phyloP scores from a whole-genome alignment of 306 rosid genomes.

The Fagus sylvatica region DNA sequence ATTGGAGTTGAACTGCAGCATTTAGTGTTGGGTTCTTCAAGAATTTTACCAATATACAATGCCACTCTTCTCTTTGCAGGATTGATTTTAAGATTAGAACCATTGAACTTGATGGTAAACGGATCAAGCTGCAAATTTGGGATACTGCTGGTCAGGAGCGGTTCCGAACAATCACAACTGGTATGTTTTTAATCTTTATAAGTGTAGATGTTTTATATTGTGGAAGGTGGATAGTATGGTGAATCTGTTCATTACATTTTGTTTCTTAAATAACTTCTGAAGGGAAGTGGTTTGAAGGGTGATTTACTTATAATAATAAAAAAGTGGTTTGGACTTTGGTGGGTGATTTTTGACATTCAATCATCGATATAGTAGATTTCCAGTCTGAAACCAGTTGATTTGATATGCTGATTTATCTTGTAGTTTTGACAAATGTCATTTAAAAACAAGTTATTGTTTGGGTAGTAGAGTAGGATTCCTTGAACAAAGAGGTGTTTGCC shows the following conservation, averaged over 20 bases:
- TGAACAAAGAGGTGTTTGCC: neutral
- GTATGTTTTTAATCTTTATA: conserved; percentile 39
- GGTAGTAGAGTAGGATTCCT: neutral
- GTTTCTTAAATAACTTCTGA: neutral
- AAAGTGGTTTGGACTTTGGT: neutral
- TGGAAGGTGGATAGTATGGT: neutral
- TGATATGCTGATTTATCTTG: neutral
- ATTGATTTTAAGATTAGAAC: conserved; percentile 93
- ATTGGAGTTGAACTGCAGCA: conserved; percentile 9
- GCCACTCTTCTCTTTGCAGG: conserved; percentile 49
- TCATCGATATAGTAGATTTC: neutral
- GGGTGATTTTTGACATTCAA: neutral
- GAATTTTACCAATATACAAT: conserved; percentile 26
- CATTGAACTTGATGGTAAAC: conserved; percentile 92
- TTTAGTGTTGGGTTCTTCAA: neutral
- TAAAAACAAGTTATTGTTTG: neutral
- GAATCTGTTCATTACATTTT: neutral
- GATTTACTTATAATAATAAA: neutral
- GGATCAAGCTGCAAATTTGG: conserved; percentile 95
- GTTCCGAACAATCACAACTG: conserved; percentile 92
- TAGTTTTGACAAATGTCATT: too few species aligned
- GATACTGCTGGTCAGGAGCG: conserved; percentile 99
- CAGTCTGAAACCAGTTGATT: neutral
- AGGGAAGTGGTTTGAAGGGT: neutral
- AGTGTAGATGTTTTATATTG: neutral